Base-by-base conservation (phyloP, 2,329 filamentous ascomycete genomes). In the Aureobasidium sp. region DNA sequence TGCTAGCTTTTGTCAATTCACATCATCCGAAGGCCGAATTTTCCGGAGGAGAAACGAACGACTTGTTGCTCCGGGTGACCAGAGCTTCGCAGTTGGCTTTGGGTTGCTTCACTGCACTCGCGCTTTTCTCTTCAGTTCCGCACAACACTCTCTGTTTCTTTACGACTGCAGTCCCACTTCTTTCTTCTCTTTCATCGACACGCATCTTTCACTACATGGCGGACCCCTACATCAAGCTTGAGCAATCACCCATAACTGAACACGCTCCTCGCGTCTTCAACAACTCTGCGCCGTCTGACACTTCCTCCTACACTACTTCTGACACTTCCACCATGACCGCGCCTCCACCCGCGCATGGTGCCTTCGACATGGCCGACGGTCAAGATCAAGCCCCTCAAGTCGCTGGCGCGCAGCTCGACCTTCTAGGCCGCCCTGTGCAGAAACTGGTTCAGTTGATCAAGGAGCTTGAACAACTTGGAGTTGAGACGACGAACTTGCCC, bases 401-500 rank as follows among this genome's bases (percentile, higher is more conserved):
- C 9, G 13, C 32, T 15, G 21, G 5, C n/a, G 25, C 27, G 27
- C 39, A 58, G 42, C 67, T 82, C 74, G 65, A 78, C 68, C 47
- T 81, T 7, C 83, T 91, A 5, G 86, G 85, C 0, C 77, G 80
- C n/a, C 80, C 84, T 49, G 75, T 88, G 1, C 88, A 87, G 57
- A 79, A 82, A 0, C 83, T 86, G 53, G 86, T 90, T 2, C 79
- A 88, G 50, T 83, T 83, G 0, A 81, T 91, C 0, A 83, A 83
- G 3, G 83, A 87, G 52, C 81, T 96, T 0, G 84, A 90, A 55
- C 81, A 86, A 6, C 80, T 93, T 0, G 89, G 88, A 0, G 85
- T 96, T 0, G 85, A 88, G 54, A 83, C 88, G 21, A 82, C 85
- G 5, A 69, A 77, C 0, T 83, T 90, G 0, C 83, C 84, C 0